Evolutionary conservation across 331 rosid species (phyloP).

Genomic region (Malus hybrid): DNA sequence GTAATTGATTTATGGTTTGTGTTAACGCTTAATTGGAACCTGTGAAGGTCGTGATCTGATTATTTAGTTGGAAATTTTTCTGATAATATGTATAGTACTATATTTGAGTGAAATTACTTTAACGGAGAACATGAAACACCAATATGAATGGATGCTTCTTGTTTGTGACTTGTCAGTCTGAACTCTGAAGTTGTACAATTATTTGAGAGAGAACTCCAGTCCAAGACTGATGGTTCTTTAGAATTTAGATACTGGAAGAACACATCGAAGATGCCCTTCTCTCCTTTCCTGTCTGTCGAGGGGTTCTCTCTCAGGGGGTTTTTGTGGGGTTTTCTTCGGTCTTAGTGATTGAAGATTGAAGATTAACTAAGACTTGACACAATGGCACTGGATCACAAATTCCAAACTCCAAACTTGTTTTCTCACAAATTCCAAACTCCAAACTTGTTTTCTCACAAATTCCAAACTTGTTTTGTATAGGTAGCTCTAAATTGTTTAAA

Average conservation of each 20-base stretch:
- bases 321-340: background rate
- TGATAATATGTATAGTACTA: background rate
- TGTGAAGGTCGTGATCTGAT: background rate
- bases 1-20: slow-evolving; percentile 20
- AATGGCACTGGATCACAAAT: too few relatives aligned
- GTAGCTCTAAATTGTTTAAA: background rate
- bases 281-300: background rate
- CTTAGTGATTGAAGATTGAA: background rate
- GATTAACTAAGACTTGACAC: background rate
- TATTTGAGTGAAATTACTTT: background rate
- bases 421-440: background rate
- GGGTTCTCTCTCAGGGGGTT: background rate
- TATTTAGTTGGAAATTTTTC: background rate
- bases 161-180: background rate
- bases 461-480: background rate
- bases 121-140: background rate
- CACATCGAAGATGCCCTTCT: background rate
- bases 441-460: background rate
- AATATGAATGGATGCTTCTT: background rate
- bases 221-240: too few relatives aligned
- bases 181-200: too few relatives aligned
- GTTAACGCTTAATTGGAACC: background rate
- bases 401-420: background rate
- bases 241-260: background rate
- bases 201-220: too few relatives aligned